Evolutionary conservation across 176 grass and related monocot genomes (phyloP).

Genomic region (Melocanna baccifera): DNA sequence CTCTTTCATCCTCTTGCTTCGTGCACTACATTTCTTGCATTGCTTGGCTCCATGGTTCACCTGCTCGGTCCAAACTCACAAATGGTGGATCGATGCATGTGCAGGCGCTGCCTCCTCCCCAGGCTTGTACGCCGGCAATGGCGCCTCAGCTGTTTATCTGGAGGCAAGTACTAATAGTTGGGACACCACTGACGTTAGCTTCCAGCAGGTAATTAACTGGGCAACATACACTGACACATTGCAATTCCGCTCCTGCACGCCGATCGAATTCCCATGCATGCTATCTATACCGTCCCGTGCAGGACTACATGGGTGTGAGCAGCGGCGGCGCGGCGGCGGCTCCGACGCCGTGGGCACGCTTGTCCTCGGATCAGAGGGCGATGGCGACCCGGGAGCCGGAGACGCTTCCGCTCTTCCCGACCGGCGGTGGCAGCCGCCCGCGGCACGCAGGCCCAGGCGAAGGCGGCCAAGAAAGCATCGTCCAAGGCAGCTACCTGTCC

Average conservation of each 20-base stretch:
- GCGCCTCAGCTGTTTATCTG: neutral
- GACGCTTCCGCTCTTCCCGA: conserved; percentile 69
- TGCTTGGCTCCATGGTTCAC: neutral
- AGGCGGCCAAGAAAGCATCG: neutral
- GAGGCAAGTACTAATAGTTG: conserved; percentile 10
- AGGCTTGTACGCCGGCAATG: conserved; percentile 25
- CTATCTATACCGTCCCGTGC: neutral
- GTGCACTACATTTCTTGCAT: neutral
- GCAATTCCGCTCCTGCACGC: neutral
- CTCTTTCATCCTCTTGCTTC: neutral
- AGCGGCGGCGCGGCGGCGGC: neutral
- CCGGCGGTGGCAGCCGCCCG: neutral
- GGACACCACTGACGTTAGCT: conserved; percentile 38
- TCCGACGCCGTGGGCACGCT: conserved; percentile 21
- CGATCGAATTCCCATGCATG: neutral
- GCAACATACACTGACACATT: neutral
- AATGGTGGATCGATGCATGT: neutral
- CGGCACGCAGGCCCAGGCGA: neutral
- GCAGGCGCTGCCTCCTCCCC: conserved; percentile 14
- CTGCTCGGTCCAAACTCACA: neutral
- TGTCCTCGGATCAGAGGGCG: conserved; percentile 9
- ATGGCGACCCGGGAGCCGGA: conserved; percentile 32
- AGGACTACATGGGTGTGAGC: conserved; percentile 54
- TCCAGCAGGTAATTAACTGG: conserved; percentile 31
- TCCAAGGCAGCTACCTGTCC: neutral